phyloP scores from a whole-genome alignment of 768 basidiomycete genomes.

The Lanmaoa pseudosensibilis region DNA sequence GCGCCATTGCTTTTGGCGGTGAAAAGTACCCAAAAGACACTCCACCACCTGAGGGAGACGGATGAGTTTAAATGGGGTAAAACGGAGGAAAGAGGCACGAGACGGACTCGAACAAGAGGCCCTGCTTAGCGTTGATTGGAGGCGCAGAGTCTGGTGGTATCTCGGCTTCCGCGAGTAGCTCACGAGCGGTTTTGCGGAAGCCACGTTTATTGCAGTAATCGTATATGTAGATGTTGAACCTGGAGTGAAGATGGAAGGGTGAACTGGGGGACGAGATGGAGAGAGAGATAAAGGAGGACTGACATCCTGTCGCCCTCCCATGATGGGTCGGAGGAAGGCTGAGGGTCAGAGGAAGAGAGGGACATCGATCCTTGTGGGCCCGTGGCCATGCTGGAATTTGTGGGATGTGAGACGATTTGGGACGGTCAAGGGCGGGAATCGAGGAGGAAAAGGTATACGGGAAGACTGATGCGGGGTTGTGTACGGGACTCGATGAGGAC shows the following conservation, averaged over 20 bases:
- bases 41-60: slow-evolving; percentile 68
- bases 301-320: slow-evolving; percentile 90
- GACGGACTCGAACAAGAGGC: slow-evolving; percentile 77
- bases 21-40: slow-evolving; percentile 85
- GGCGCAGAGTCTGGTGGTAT: slow-evolving; percentile 61
- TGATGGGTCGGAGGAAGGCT: slow-evolving; percentile 40
- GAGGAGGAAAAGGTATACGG: slow-evolving; percentile 2
- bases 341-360: slow-evolving; percentile 10
- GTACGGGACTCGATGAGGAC: not conserved
- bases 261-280: not conserved
- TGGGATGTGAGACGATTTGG: not conserved
- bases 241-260: slow-evolving; percentile 30
- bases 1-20: slow-evolving; percentile 70
- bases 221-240: slow-evolving; percentile 89
- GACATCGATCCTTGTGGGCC: slow-evolving; percentile 30
- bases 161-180: slow-evolving; percentile 67
- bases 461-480: not conserved
- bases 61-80: not conserved
- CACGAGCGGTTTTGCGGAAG: slow-evolving; percentile 67
- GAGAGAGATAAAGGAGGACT: slow-evolving; percentile 28
- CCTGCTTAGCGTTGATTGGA: slow-evolving; percentile 82
- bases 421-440: slow-evolving; percentile 1
- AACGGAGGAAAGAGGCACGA: not conserved
- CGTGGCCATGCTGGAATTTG: slow-evolving; percentile 16
- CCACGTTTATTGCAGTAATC: slow-evolving; percentile 85